Percentiles rank a stretch among this genome's conserved stretches.
Evolutionary conservation across 164 flowering plant genomes (phyloP).

Genomic region (Vitis amurensis): DNA sequence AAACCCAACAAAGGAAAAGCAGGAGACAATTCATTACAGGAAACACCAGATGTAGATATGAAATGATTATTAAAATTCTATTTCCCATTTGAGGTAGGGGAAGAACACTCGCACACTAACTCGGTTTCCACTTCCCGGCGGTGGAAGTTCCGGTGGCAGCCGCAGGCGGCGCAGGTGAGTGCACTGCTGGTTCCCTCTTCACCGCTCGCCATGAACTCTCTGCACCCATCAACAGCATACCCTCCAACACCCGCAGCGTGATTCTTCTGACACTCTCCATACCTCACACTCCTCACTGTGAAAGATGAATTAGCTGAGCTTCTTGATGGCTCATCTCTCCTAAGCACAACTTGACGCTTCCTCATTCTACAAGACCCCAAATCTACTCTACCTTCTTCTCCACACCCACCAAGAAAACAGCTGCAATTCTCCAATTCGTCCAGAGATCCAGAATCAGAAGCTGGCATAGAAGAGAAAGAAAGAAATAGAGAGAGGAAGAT

Average conservation of each 20-base stretch:
- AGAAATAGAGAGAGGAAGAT: conserved; percentile 8
- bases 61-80: neutral
- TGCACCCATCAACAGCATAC: conserved; percentile 79
- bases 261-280: conserved; percentile 83
- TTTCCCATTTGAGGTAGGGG: conserved; percentile 23
- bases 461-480: conserved; percentile 10
- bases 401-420: neutral
- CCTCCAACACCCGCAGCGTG: conserved; percentile 83
- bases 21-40: neutral
- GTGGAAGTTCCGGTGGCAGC: conserved; percentile 86
- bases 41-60: neutral
- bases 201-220: conserved; percentile 80
- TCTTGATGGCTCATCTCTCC: conserved; percentile 34
- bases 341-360: conserved; percentile 51
- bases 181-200: conserved; percentile 53
- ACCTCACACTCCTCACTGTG: conserved; percentile 43
- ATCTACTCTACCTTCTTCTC: neutral
- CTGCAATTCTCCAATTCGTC: neutral
- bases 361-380: conserved; percentile 38
- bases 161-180: conserved; percentile 76
- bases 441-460: neutral
- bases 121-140: conserved; percentile 52
- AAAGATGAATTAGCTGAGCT: conserved; percentile 31
- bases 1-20: conserved; percentile 1
- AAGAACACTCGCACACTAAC: conserved; percentile 38